A percentile compares a stretch with the other conserved stretches of the same genome.
Conservation (phyloP, 441 rosid species). For the Iberis amara region DNA sequence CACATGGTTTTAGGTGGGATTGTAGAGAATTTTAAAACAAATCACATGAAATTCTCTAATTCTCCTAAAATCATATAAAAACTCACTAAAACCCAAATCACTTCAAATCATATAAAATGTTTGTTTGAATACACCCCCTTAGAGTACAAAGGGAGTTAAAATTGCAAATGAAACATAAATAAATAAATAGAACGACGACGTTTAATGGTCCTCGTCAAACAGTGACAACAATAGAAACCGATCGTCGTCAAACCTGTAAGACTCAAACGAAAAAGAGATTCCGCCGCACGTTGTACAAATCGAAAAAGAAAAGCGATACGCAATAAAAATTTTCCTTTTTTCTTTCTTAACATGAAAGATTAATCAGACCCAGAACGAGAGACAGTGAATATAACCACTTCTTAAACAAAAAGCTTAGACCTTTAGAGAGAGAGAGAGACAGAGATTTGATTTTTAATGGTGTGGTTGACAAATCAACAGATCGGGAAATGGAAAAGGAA, state of each 20-base stretch:
- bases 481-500: slow-evolving; percentile 38
- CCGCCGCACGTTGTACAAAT: slow-evolving; percentile 36
- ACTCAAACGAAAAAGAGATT: slow-evolving; percentile 19
- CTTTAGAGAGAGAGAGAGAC: slow-evolving; percentile 19
- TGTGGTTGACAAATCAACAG: slow-evolving; percentile 47
- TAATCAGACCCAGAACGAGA: slow-evolving; percentile 15
- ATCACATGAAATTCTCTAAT: too few species aligned
- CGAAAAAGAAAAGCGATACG: slow-evolving; percentile 21
- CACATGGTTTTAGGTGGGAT: too few species aligned
- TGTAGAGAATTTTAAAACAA: too few species aligned
- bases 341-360: slow-evolving; percentile 22
- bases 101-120: too few species aligned
- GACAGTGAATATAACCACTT: slow-evolving; percentile 3
- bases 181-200: slow-evolving; percentile 4
- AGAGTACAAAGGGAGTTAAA: neutral
- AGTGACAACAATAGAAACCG: slow-evolving; percentile 20
- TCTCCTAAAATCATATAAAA: too few species aligned
- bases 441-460: slow-evolving; percentile 32
- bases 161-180: neutral
- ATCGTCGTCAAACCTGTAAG: slow-evolving; percentile 28
- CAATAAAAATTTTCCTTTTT: slow-evolving; percentile 1
- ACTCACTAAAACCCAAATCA: too few species aligned
- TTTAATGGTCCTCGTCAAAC: slow-evolving; percentile 25
- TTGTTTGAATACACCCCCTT: too few species aligned
- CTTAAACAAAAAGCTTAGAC: neutral